phyloP scores from a whole-genome alignment of 257 asterid species.

The Nicotiana otophora region DNA sequence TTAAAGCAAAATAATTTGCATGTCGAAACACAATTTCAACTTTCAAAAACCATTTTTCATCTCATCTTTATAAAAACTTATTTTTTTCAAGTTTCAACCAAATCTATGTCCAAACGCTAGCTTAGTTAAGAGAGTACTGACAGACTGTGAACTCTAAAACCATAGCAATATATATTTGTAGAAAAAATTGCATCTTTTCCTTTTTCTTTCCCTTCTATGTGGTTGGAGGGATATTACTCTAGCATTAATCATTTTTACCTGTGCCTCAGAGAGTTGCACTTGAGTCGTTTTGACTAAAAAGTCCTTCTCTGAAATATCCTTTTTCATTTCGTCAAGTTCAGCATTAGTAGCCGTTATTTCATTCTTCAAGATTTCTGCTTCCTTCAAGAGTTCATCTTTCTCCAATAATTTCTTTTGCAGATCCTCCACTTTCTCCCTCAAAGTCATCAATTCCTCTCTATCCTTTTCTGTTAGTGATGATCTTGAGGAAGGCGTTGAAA shows the following conservation, averaged over 20 bases:
- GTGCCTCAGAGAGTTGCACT: conserved; percentile 73
- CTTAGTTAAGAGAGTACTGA: neutral
- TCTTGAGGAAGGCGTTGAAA: conserved; percentile 45
- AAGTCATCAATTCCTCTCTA: conserved; percentile 54
- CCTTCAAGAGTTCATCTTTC: conserved; percentile 67
- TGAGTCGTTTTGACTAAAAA: conserved; percentile 58
- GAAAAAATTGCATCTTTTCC: neutral
- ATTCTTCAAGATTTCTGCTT: conserved; percentile 46
- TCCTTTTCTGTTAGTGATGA: conserved; percentile 58
- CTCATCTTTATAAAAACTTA: no score
- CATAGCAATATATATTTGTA: neutral
- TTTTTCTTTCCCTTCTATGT: neutral
- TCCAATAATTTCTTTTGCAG: conserved; percentile 56
- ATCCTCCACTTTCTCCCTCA: conserved; percentile 68
- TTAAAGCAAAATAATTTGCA: no score
- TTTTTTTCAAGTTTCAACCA: no score
- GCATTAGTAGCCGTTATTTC: conserved; percentile 45
- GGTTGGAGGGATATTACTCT: neutral
- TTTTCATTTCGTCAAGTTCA: conserved; percentile 43
- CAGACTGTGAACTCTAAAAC: neutral
- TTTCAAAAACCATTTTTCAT: no score
- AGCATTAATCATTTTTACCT: conserved; percentile 37
- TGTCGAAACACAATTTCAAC: no score
- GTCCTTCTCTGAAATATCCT: conserved; percentile 58
- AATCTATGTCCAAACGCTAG: no score